Conservation (phyloP, 2,329 filamentous ascomycete species). For the Didymella pomorum region DNA sequence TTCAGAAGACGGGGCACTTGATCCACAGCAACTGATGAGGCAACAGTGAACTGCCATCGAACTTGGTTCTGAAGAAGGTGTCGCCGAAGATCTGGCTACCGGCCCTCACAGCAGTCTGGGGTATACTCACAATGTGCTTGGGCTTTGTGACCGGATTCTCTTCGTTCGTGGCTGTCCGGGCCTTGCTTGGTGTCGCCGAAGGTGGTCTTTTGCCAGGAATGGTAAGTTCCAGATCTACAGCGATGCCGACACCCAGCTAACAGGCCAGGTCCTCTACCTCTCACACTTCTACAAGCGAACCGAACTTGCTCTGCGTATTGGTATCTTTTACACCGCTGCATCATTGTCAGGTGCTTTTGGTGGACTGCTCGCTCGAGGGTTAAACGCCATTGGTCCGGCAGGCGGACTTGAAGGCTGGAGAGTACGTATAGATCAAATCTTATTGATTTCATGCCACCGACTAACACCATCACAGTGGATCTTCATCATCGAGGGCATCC, state of each 20-base stretch:
- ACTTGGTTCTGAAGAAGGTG: conserved; percentile 68
- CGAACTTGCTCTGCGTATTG: conserved; percentile 69
- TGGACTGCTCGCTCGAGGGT: conserved; percentile 67
- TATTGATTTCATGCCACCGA: too few relatives aligned
- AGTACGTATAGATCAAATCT: not conserved
- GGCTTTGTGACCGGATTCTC: conserved; percentile 63
- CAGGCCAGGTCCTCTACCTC: conserved; percentile 61
- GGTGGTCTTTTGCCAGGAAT: conserved; percentile 73
- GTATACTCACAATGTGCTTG: conserved; percentile 65
- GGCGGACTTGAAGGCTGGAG: conserved; percentile 64
- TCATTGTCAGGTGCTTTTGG: conserved; percentile 71
- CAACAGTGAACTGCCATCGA: conserved; percentile 68
- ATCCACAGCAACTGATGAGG: conserved; percentile 3
- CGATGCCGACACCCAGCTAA: not conserved
- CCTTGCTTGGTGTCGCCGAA: conserved; percentile 69
- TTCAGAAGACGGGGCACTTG: not conserved
- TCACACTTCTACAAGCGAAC: conserved; percentile 67
- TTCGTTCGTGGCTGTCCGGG: conserved; percentile 68
- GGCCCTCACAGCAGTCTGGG: conserved; percentile 65
- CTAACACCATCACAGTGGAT: conserved; percentile 59
- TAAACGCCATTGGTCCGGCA: conserved; percentile 65
- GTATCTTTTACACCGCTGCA: conserved; percentile 72
- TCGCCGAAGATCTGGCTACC: conserved; percentile 69
- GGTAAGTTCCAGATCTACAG: conserved; percentile 47
- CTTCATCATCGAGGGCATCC: conserved; percentile 66